Evolutionary conservation across 2,329 filamentous ascomycete species (phyloP), one percentile per base, ranked within the genome.

Genomic region (Colletotrichum simmondsii): DNA sequence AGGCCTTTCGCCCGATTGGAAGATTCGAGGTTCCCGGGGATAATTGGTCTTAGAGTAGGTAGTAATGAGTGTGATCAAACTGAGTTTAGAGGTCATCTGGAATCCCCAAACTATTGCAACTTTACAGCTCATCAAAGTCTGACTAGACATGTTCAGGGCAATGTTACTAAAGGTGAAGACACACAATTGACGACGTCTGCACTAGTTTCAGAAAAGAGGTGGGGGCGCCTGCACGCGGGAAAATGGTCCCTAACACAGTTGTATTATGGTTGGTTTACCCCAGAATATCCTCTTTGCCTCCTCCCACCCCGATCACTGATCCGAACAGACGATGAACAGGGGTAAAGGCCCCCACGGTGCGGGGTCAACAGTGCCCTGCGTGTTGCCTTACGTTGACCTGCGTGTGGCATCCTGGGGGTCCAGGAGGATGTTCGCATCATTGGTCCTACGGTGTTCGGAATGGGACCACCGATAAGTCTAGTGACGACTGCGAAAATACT

Each of bases 291-390:
- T 67, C 68, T 66, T 59, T 49, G 56, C 7, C 22, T 24, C 56
- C n/a, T 22, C 26, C 19, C 54, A n/a, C 53, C 28, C 30, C 53
- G 5, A 11, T 37, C 54, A 19, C 11, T 42, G 7, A 14, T 37
- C 14, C 37, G n/a, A 71, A 60, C 68, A 56, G 62, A 67, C 32
- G 62, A 66, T 37, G 54, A 11, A 49, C 68, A 35, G 24, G 68
- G 62, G 46, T 65, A 49, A 35, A 14, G 28, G 42, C 19, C n/a
- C 6, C 19, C 46, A 16, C 28, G n/a, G 56, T 71, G 69, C 69
- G 69, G 69, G 69, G 69, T 72, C 52, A 32, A 8, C 19, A 22
- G 57, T 76, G 76, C 73, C 77, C 78, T 78, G 77, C 75, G 76
- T 78, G 77, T 75, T 66, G 53, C 24, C 42, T 28, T 28, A 22